These are phyloP conservation scores for Xylariaceae sp. DNA, from an alignment of 2,329 filamentous ascomycete species.

Conservation along the genomic window DNA sequence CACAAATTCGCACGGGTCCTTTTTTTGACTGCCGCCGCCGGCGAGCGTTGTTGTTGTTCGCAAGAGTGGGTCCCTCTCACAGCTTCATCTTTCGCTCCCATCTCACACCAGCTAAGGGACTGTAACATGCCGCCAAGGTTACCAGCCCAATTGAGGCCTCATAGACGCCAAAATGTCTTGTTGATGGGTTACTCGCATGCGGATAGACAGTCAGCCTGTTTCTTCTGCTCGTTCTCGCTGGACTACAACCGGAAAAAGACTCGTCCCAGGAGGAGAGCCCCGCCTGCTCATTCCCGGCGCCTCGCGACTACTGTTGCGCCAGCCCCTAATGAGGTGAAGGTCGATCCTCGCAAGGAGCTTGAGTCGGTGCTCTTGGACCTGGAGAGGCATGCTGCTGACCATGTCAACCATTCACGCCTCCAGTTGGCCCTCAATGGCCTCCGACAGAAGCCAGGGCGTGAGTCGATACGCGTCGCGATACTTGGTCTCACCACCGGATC, in stretches of 20 bases:
- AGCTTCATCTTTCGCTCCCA: constrained; percentile 6
- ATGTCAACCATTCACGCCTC: constrained; percentile 63
- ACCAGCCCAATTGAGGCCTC: constrained; percentile 30
- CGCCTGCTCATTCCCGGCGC: constrained; percentile 20
- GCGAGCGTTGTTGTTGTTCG: neutral
- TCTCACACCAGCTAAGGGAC: neutral
- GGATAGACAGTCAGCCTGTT: constrained; percentile 25
- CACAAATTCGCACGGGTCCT: too few species aligned
- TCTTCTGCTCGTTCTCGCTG: constrained; percentile 30
- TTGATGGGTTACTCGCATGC: constrained; percentile 4
- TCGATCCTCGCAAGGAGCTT: constrained; percentile 46
- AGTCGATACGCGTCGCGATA: constrained; percentile 55
- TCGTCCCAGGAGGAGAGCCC: constrained; percentile 23
- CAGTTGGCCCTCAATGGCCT: constrained; percentile 66
- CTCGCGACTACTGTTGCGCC: constrained; percentile 23
- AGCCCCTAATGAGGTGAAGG: neutral
- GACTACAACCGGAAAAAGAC: constrained; percentile 9
- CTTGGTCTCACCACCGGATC: constrained; percentile 42
- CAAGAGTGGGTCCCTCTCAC: neutral
- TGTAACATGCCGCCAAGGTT: constrained; percentile 21
- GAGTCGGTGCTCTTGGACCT: constrained; percentile 55
- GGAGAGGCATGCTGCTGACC: constrained; percentile 54
- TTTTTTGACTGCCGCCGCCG: too few species aligned
- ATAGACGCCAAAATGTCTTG: constrained; percentile 21
- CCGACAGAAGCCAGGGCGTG: constrained; percentile 50